A percentile compares a stretch with the other conserved stretches of the same genome.
phyloP scores from a whole-genome alignment of 768 basidiomycete genomes.

The Boletus rubropictus region DNA sequence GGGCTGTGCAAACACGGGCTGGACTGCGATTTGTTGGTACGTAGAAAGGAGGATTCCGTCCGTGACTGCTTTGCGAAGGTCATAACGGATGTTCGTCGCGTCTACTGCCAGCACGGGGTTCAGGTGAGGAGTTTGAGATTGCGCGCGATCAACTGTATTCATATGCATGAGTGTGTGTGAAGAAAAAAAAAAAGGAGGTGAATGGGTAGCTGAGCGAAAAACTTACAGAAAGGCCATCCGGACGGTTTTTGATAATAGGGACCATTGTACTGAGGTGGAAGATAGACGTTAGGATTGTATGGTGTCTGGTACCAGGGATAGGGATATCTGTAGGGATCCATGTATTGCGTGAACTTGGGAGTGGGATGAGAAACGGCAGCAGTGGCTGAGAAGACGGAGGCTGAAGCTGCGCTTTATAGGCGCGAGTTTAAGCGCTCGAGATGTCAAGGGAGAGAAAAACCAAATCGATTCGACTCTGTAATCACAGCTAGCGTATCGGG shows the following conservation, averaged over 20 bases:
- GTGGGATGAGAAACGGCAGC: background rate
- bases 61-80: constrained; percentile 40
- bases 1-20: constrained; percentile 35
- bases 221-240: constrained; percentile 17
- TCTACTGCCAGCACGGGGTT: constrained; percentile 52
- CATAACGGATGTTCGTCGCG: constrained; percentile 44
- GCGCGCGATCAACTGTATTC: constrained; percentile 15
- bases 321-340: constrained; percentile 23
- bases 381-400: background rate
- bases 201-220: background rate
- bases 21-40: constrained; percentile 35
- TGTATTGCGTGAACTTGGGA: constrained; percentile 1
- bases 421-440: constrained; percentile 7
- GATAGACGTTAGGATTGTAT: constrained; percentile 29
- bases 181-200: background rate
- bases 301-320: constrained; percentile 23
- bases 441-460: background rate
- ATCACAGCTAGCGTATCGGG: background rate
- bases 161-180: background rate
- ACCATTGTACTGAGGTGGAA: constrained; percentile 19
- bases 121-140: constrained; percentile 44
- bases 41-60: constrained; percentile 39
- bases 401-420: constrained; percentile 7
- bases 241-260: constrained; percentile 8
- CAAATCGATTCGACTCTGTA: constrained; percentile 5